These are phyloP conservation scores for Glonium stellatum DNA, from an alignment of 495 filamentous ascomycete species.

Conservation along the genomic window DNA sequence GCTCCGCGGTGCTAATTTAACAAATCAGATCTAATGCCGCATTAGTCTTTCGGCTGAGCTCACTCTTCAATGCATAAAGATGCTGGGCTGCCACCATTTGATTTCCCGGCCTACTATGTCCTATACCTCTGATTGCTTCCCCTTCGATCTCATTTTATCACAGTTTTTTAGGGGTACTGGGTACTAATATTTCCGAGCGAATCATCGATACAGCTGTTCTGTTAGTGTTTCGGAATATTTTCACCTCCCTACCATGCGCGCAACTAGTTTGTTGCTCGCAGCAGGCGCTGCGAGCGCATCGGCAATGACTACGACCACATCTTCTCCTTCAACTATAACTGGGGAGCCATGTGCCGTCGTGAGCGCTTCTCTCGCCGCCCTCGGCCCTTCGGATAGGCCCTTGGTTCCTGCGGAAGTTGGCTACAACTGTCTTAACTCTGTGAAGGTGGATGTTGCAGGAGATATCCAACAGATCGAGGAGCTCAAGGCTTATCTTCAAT, in stretches of 20 bases:
- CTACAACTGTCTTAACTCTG: constrained; percentile 42
- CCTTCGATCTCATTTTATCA: too few relatives aligned
- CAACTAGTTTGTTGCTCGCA: background rate
- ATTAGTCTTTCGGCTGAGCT: background rate
- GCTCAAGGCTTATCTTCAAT: constrained; percentile 40
- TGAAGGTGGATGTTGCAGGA: constrained; percentile 39
- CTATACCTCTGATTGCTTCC: too few relatives aligned
- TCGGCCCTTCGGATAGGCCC: constrained; percentile 17
- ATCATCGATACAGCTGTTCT: background rate
- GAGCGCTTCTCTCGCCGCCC: constrained; percentile 38
- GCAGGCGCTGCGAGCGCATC: background rate
- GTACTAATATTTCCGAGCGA: background rate
- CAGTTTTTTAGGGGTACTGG: background rate
- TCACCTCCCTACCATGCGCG: background rate
- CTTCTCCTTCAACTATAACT: background rate
- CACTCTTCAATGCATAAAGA: too few relatives aligned
- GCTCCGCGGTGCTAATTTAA: background rate
- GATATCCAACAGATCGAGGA: constrained; percentile 40
- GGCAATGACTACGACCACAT: background rate
- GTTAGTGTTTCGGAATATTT: background rate
- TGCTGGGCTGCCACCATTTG: too few relatives aligned
- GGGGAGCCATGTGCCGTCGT: constrained; percentile 37
- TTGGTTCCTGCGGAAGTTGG: constrained; percentile 39
- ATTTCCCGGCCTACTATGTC: too few relatives aligned
- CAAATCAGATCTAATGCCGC: background rate